Conservation (phyloP, 331 rosid species). For the Dryas integrifolia region DNA sequence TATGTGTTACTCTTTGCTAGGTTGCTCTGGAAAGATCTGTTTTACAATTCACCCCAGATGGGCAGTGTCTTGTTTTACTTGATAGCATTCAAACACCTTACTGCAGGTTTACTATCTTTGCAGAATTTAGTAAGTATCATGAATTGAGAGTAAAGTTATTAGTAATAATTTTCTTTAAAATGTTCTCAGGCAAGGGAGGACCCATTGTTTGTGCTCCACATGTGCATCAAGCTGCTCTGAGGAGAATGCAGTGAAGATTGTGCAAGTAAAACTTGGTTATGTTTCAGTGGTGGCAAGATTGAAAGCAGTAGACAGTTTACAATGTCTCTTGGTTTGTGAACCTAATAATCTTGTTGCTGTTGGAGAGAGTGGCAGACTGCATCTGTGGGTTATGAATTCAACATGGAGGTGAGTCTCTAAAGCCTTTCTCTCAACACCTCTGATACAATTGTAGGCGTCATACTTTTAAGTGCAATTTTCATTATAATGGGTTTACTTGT, state of each 20-base stretch:
- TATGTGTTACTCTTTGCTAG: slow-evolving; percentile 37
- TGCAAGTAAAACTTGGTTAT: slow-evolving; percentile 64
- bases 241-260: slow-evolving; percentile 70
- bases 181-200: slow-evolving; percentile 53
- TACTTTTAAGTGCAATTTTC: slow-evolving; percentile 1
- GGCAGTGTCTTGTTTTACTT: slow-evolving; percentile 58
- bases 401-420: slow-evolving; percentile 67
- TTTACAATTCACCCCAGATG: slow-evolving; percentile 71
- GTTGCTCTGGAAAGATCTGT: slow-evolving; percentile 57
- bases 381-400: slow-evolving; percentile 85
- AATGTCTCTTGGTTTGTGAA: slow-evolving; percentile 63
- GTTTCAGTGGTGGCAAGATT: slow-evolving; percentile 60
- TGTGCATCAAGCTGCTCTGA: slow-evolving; percentile 54
- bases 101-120: slow-evolving; percentile 64
- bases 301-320: slow-evolving; percentile 47
- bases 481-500: neutral
- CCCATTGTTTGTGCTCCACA: slow-evolving; percentile 64
- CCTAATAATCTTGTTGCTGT: slow-evolving; percentile 70
- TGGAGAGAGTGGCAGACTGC: slow-evolving; percentile 81
- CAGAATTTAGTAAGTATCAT: slow-evolving; percentile 21
- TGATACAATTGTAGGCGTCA: neutral
- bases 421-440: slow-evolving; percentile 7
- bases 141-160: slow-evolving; percentile 13
- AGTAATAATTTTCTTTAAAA: slow-evolving; percentile 19
- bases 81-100: slow-evolving; percentile 67